Percentiles rank a stretch among this genome's conserved stretches.
phyloP scores from a whole-genome alignment of 2,329 filamentous ascomycete species.

The Keithomyces neogunnii region DNA sequence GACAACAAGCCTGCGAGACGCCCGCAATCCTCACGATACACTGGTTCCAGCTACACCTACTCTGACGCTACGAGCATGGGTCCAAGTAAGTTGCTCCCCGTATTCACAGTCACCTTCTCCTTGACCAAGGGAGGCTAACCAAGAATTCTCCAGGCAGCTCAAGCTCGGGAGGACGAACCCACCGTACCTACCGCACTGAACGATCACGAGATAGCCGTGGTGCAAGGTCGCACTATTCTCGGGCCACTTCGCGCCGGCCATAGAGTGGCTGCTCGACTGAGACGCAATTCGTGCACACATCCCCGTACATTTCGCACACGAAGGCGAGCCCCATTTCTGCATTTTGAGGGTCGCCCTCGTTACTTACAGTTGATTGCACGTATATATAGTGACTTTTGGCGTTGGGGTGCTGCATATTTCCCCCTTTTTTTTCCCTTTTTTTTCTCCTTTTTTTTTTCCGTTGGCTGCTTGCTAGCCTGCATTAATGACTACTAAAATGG shows the following conservation, averaged over 20 bases:
- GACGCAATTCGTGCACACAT: neutral
- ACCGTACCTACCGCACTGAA: conserved; percentile 5
- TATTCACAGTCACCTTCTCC: neutral
- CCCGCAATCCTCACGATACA: conserved; percentile 33
- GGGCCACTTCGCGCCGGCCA: conserved; percentile 2
- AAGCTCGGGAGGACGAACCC: conserved; percentile 14
- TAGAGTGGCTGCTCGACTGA: conserved; percentile 4
- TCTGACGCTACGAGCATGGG: conserved; percentile 31
- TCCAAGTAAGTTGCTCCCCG: conserved; percentile 37
- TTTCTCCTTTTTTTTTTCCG: neutral
- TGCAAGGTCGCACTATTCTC: conserved; percentile 6
- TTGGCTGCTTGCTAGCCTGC: neutral
- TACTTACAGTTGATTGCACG: neutral
- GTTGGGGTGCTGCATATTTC: neutral
- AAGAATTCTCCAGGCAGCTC: conserved; percentile 11
- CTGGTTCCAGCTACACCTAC: conserved; percentile 47
- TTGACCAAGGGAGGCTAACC: neutral
- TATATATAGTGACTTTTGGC: neutral
- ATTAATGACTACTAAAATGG: neutral
- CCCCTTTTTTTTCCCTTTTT: neutral
- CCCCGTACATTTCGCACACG: neutral
- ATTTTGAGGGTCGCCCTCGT: neutral
- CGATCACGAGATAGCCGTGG: conserved; percentile 3
- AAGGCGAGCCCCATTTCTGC: neutral
- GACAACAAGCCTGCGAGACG: conserved; percentile 37